Conservation (phyloP, 495 filamentous ascomycete species). For the Penicillium bovifimosum region DNA sequence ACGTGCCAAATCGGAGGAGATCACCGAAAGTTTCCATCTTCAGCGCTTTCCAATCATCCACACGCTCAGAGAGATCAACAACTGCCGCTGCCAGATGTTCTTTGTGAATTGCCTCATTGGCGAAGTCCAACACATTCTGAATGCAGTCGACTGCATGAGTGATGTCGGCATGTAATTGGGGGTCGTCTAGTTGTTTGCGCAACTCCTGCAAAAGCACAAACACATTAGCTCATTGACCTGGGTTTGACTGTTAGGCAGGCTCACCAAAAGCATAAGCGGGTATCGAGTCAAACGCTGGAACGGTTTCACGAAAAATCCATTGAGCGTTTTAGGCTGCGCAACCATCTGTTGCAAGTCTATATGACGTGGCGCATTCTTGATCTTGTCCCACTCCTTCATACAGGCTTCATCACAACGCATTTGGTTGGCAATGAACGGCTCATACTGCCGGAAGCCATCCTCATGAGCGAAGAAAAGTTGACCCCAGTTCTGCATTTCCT, state of each 20-base stretch:
- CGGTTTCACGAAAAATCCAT: constrained; percentile 90
- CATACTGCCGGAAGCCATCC: constrained; percentile 81
- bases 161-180: constrained; percentile 62
- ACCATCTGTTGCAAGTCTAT: constrained; percentile 58
- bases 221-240: background rate
- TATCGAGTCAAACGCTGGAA: constrained; percentile 95
- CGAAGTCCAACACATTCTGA: constrained; percentile 68
- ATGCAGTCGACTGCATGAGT: constrained; percentile 67
- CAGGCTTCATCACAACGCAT: constrained; percentile 47
- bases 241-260: constrained; percentile 13
- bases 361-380: constrained; percentile 49
- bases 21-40: constrained; percentile 85
- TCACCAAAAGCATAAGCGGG: constrained; percentile 79
- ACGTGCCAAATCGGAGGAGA: constrained; percentile 83
- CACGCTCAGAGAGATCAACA: constrained; percentile 71
- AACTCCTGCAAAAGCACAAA: constrained; percentile 58
- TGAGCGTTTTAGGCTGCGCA: constrained; percentile 55
- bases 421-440: constrained; percentile 95
- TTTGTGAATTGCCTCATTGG: constrained; percentile 84
- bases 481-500: constrained; percentile 84
- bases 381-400: constrained; percentile 49
- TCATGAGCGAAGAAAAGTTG: constrained; percentile 72
- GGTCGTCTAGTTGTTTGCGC: constrained; percentile 72
- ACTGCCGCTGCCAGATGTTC: constrained; percentile 76
- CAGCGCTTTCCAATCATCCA: constrained; percentile 97